Base-by-base conservation (phyloP, 441 rosid species). In the Euphorbia schlechtendalii region DNA sequence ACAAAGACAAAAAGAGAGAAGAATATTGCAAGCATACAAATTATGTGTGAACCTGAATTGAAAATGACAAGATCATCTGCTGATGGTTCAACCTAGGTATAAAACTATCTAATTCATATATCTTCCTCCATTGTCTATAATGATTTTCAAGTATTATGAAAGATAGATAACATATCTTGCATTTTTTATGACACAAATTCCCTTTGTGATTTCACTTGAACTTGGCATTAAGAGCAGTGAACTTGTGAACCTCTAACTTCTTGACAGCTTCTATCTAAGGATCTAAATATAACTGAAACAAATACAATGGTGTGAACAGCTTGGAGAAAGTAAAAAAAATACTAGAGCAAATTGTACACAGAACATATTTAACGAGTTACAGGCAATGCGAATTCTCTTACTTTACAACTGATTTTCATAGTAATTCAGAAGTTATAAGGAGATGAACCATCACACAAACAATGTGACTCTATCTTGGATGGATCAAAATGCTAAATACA, bases 11-110 rank as follows among this genome's bases (percentile, higher is more conserved):
- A 48, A 48, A 48, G 4, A 34, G 43, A 25, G 59, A 56, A 56
- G 18, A 13, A 48, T 15, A 41, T 48, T 48, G 27, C 11, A 8
- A 52, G 27, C 56, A 22, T 14, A 52, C 28, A 22, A 52, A 17
- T 7, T 21, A 18, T 8, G 8, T 36, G 20, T 21, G 28, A 52
- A 52, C 56, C 22, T 49, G 54, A n/a, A 49, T 18, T 49, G 54
- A 49, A 5, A 49, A 49, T 10, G 54, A 49, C 54, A 49, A 2
- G 22, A 18, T 73, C 74, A 68, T 77, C 85, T 13, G 87, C 65
- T 57, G 80, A 82, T 14, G 91, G 96, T 70, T 92, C 88, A 53
- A 17, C 79, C 75, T 92, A 92, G 66, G 90, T 75, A 24, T 86
- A 92, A 11, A 60, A 48, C 34, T 21, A 41, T 22, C 43, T 40